Conservation (phyloP, 1,284 basidiomycete genomes). For the Xerocomus amazonicus region DNA sequence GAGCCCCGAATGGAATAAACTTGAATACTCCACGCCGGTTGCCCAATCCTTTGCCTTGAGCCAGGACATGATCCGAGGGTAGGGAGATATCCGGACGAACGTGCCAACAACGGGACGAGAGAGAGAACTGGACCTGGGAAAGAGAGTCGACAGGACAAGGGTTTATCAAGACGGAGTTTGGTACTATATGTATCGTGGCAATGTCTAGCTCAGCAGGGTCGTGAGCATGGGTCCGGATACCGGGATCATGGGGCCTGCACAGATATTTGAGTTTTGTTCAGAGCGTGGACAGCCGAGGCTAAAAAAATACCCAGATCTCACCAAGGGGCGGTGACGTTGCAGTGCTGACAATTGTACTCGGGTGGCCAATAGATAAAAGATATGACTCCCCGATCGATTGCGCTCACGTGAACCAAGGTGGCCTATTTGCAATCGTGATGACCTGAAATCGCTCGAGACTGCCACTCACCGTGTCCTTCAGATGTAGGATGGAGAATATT, state of each 20-base stretch:
- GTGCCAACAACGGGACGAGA: neutral
- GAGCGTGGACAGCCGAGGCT: constrained; percentile 11
- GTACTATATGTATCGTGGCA: constrained; percentile 25
- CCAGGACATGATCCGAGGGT: constrained; percentile 26
- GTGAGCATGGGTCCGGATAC: constrained; percentile 4
- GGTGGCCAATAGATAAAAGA: constrained; percentile 8
- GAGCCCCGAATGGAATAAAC: constrained; percentile 28
- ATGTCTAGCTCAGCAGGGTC: constrained; percentile 17
- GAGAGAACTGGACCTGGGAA: neutral
- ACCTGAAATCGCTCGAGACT: neutral
- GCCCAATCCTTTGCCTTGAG: constrained; percentile 30
- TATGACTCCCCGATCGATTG: constrained; percentile 3
- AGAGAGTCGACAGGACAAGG: neutral
- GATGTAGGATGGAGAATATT: neutral
- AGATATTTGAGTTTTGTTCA: constrained; percentile 6
- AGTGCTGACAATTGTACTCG: constrained; percentile 3
- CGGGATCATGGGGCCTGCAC: neutral
- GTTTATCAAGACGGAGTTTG: neutral
- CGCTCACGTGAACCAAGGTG: neutral
- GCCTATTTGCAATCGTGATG: constrained; percentile 5
- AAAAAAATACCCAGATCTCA: constrained; percentile 4
- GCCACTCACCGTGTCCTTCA: neutral
- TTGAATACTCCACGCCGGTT: constrained; percentile 30
- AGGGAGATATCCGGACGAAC: neutral
- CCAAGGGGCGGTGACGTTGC: constrained; percentile 8